Base-by-base conservation (phyloP, 345 rosid genomes). In the Citrus australasica region DNA sequence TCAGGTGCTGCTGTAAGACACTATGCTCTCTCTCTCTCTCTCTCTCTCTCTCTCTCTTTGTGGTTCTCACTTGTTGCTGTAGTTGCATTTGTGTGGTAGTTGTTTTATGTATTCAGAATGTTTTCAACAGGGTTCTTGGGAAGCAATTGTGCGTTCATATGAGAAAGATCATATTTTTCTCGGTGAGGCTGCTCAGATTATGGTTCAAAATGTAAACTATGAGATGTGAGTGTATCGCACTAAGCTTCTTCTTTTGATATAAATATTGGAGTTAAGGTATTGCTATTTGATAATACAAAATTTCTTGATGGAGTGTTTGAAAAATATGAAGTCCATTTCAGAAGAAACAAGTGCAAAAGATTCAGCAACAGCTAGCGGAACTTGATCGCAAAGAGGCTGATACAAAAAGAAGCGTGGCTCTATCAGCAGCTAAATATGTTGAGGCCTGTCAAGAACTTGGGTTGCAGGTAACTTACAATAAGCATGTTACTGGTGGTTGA, bases 391-490 rank as follows among this genome's bases (percentile, higher is more conserved):
- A 90, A 83, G 97, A 94, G 89, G 82, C 93, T 79, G 99, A 96
- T 85, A 86, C 90, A 79, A 96, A 92, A 87, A 89, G 97, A 80
- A 92, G 88, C 79, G 91, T 90, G 59, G 87, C 94, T 79, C 81
- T 91, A 22, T 94, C 99, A 66, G 95, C 98, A 35, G 84, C 92
- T 74, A 94, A 92, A 72, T 96, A 96, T 76, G 89, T 82, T 53
- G 97, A 96, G 79, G 97, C 99, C 82, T 92, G 95, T 83, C 95
- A 92, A 76, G 99, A 92, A 89, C 94, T 96, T 84, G 98, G 99
- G 35, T 86, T 96, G 90, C 95, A 91, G 97, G 98, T 94, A 75
- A 42, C 17, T 92, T 77, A 32, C 22, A 13, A 63, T 71, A 62
- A 65, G 21, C 53, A 37, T 48, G 80, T 21, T 68, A 38, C 37